phyloP scores from a whole-genome alignment of 495 filamentous ascomycete genomes.

The Xylaria palmicola region DNA sequence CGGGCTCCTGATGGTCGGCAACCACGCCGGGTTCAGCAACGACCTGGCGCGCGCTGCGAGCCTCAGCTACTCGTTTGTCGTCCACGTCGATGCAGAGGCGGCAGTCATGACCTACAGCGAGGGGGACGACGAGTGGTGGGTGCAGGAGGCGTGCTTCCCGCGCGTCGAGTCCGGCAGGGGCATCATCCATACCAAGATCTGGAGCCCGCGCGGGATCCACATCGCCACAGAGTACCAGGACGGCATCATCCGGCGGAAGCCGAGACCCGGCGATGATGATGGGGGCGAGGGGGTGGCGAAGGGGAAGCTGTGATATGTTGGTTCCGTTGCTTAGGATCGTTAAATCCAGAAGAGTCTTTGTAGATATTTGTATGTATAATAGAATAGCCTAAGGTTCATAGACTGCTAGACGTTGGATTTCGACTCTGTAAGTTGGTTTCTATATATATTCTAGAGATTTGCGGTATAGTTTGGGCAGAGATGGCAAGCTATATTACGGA shows the following conservation, averaged over 20 bases:
- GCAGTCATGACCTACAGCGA: constrained; percentile 38
- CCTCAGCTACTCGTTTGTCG: constrained; percentile 60
- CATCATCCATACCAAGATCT: constrained; percentile 62
- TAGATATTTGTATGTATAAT: neutral
- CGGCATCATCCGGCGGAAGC: constrained; percentile 40
- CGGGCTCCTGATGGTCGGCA: constrained; percentile 61
- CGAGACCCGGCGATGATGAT: constrained; percentile 21
- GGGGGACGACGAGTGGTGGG: constrained; percentile 59
- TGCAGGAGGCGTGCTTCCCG: constrained; percentile 64
- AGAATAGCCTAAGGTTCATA: too few relatives aligned
- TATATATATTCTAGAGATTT: too few relatives aligned
- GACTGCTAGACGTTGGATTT: too few relatives aligned
- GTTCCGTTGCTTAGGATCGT: neutral
- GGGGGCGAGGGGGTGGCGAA: too few relatives aligned
- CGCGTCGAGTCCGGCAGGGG: constrained; percentile 56
- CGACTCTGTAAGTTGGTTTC: too few relatives aligned
- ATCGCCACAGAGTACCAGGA: constrained; percentile 66
- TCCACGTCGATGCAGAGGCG: constrained; percentile 53
- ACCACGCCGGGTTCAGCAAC: constrained; percentile 56
- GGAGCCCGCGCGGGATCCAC: constrained; percentile 59
- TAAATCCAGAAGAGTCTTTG: neutral
- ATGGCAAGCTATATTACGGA: too few relatives aligned
- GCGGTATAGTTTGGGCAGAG: too few relatives aligned
- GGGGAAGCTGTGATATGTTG: constrained; percentile 15
- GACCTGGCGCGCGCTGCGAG: constrained; percentile 55